Evolutionary conservation across 208 protist genomes (phyloP).

Genomic region (Leishmania turanica): DNA sequence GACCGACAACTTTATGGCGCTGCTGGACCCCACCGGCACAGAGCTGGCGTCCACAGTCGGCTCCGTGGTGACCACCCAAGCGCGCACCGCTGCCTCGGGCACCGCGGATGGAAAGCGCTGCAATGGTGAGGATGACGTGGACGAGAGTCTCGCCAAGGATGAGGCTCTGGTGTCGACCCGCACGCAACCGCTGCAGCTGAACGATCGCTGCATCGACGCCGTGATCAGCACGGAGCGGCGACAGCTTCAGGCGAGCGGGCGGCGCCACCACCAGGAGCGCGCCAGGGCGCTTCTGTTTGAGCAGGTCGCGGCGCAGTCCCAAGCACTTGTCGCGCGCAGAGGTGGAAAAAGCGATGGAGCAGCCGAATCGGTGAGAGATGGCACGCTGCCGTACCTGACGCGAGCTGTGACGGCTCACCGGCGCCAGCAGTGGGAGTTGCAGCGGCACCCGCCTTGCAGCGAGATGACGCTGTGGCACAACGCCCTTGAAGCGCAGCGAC

Average conservation of each 20-base stretch:
- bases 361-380: not conserved
- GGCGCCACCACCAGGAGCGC: constrained; percentile 23
- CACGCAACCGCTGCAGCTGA: constrained; percentile 4
- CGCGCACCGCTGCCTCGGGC: not conserved
- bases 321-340: not conserved
- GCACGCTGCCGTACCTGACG: constrained; percentile 17
- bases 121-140: not conserved
- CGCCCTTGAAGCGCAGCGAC: constrained; percentile 31
- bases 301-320: constrained; percentile 27
- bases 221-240: constrained; percentile 20
- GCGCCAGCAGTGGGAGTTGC: constrained; percentile 44
- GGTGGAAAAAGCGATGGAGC: not conserved
- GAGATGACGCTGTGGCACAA: constrained; percentile 27
- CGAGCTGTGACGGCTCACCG: constrained; percentile 36
- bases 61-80: not conserved
- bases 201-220: constrained; percentile 11
- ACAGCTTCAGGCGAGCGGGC: constrained; percentile 11
- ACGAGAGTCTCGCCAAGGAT: not conserved
- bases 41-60: constrained; percentile 28
- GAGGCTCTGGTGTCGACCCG: not conserved
- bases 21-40: constrained; percentile 51
- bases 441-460: constrained; percentile 36
- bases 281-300: constrained; percentile 32
- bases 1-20: constrained; percentile 52
- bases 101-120: not conserved